A percentile compares a stretch with the other conserved stretches of the same genome.
These are phyloP conservation scores for Crithidia thermophila DNA, from an alignment of 208 protist genomes.

Conservation along the genomic window DNA sequence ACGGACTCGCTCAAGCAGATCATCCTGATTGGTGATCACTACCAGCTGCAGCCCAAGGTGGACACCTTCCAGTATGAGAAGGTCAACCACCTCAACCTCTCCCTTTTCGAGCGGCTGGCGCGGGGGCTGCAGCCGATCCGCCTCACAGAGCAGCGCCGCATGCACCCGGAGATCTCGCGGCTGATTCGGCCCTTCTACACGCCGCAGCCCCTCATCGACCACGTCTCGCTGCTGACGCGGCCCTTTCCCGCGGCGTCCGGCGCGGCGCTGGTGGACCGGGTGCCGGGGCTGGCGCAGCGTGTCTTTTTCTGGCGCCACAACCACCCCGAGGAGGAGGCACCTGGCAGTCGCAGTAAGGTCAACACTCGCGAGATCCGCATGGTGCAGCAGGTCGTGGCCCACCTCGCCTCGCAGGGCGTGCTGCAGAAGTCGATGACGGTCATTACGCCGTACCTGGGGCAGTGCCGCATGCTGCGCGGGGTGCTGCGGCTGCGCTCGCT, in stretches of 20 bases:
- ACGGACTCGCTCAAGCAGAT: conserved; percentile 91
- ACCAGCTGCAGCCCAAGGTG: conserved; percentile 92
- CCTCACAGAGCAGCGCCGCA: conserved; percentile 90
- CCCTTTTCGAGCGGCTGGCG: conserved; percentile 91
- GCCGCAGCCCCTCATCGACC: conserved; percentile 65
- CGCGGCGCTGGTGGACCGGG: conserved; percentile 29
- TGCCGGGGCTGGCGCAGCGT: conserved; percentile 76
- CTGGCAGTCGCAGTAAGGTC: conserved; percentile 83
- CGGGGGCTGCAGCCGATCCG: conserved; percentile 50
- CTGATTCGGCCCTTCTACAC: conserved; percentile 91
- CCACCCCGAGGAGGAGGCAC: conserved; percentile 83
- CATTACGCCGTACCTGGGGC: conserved; percentile 95
- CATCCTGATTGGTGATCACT: conserved; percentile 93
- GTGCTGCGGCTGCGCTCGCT: conserved; percentile 70
- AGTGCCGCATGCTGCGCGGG: conserved; percentile 83
- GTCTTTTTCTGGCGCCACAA: conserved; percentile 91
- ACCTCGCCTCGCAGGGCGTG: conserved; percentile 86
- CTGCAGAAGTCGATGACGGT: conserved; percentile 91
- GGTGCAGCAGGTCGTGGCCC: conserved; percentile 68
- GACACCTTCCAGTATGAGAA: conserved; percentile 91
- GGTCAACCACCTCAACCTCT: conserved; percentile 86
- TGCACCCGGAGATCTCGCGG: conserved; percentile 83
- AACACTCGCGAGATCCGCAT: conserved; percentile 87
- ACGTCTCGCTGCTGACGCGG: conserved; percentile 49
- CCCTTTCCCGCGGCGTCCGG: conserved; percentile 62